Evolutionary conservation across 2,329 filamentous ascomycete genomes (phyloP).

Genomic region (Calonectria montana): DNA sequence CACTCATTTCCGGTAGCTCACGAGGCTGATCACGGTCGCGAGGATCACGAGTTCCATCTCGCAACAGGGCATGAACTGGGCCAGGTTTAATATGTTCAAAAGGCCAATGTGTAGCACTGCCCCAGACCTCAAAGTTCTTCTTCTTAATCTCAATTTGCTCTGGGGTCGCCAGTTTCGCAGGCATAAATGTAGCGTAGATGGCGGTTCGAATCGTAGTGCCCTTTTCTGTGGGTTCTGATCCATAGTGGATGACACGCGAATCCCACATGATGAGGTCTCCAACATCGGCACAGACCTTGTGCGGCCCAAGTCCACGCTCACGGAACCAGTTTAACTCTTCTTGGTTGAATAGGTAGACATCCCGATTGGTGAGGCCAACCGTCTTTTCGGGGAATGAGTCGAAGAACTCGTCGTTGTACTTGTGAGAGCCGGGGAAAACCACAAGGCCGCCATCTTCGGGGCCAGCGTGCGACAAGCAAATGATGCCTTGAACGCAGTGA

Average conservation of each 20-base stretch:
- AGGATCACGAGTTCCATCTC: background rate
- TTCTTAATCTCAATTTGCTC: background rate
- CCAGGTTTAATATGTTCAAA: background rate
- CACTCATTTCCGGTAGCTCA: background rate
- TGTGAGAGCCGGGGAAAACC: slow-evolving; percentile 35
- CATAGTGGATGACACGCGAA: background rate
- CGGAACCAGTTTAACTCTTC: background rate
- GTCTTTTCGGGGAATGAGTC: background rate
- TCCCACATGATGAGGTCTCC: background rate
- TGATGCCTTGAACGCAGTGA: slow-evolving; percentile 43
- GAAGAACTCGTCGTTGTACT: slow-evolving; percentile 28
- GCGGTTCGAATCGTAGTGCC: background rate
- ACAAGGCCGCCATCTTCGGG: slow-evolving; percentile 22
- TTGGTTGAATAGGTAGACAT: background rate
- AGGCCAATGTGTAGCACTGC: background rate
- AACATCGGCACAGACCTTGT: background rate
- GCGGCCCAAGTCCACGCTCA: background rate
- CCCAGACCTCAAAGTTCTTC: background rate
- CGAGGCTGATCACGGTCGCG: background rate
- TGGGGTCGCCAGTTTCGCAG: background rate
- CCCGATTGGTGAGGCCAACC: background rate
- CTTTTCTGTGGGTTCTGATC: background rate
- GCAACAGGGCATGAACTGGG: background rate
- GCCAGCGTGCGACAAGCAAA: slow-evolving; percentile 30
- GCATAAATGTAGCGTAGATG: background rate